Evolutionary conservation across 441 rosid genomes (phyloP), one percentile per base, ranked within the genome.

Genomic region (Bocquillonia castaneifolia): DNA sequence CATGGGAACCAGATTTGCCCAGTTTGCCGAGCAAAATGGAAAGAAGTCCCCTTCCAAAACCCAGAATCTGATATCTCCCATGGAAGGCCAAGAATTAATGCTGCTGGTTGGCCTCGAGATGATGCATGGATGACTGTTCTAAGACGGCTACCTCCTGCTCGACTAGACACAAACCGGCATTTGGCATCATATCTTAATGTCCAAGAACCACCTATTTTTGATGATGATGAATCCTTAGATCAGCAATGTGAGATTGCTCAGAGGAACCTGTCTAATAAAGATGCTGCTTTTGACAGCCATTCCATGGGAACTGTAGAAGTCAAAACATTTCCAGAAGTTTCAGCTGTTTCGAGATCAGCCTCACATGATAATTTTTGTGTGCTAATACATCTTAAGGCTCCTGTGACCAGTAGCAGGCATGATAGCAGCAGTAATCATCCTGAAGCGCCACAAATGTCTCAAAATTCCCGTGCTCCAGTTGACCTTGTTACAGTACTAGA

Each of bases 401-500:
- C 86, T 71, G 76, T 77, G 1, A 57, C 76, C 48, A 77, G 65
- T 54, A 64, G 77, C 50, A 72, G 80, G 44, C 79, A 67, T 47
- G 74, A 69, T 54, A 76, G 59, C 17, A 37, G 53, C 34, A 28
- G 22, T 40, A 64, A 63, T 39, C 78, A 67, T 63, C 45, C 63
- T 52, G 74, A 63, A 26, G 36, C 70, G 22, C 57, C 67, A 7
- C 29, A 68, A 31, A 36, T 9, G 20, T 76, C 76, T 54, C 80
- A 57, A 50, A 73, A 76, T 77, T 82, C 88, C 0, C 90, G 98
- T 59, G 91, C 93, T 59, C 83, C 91, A 4, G 72, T 93, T 56
- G 99, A 91, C 78, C 86, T 93, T 40, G 93, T 93, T 31, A 89
- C 97, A 0, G 92, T 89, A 26, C 97, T 93, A 66, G 99, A 93